phyloP scores from a whole-genome alignment of 495 filamentous ascomycete genomes.

The Daldinia decipiens region DNA sequence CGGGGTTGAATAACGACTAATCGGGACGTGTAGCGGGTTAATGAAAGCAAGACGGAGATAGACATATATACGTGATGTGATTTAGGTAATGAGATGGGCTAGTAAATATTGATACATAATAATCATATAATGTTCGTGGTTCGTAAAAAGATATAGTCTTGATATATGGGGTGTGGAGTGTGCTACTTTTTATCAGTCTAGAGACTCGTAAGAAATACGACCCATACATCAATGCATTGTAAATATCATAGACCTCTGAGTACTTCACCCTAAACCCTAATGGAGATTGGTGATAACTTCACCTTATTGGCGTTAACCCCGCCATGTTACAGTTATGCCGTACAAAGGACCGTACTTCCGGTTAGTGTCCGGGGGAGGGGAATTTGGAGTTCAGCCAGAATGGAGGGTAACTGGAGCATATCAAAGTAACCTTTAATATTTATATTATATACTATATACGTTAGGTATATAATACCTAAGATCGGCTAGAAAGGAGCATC shows the following conservation, averaged over 20 bases:
- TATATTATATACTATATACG: conserved; percentile 11
- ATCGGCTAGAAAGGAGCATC: not conserved
- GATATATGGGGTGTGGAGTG: too few relatives aligned
- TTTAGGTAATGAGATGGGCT: not conserved
- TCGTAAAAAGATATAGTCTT: too few relatives aligned
- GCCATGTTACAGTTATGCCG: conserved; percentile 2
- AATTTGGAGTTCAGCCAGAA: conserved; percentile 38
- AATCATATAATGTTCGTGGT: too few relatives aligned
- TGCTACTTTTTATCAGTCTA: too few relatives aligned
- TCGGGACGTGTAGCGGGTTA: not conserved
- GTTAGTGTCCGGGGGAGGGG: conserved; percentile 14
- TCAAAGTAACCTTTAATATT: not conserved
- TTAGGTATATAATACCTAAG: not conserved
- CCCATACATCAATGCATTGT: not conserved
- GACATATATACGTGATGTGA: not conserved
- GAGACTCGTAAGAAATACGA: not conserved
- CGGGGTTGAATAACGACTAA: not conserved
- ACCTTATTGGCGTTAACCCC: conserved; percentile 21
- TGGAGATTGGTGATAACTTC: conserved; percentile 30
- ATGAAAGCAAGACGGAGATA: not conserved
- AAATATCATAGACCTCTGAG: not conserved
- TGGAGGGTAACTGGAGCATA: not conserved
- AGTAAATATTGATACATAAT: not conserved
- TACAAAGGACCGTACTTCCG: not conserved
- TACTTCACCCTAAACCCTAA: not conserved